Conservation (phyloP, 2,329 filamentous ascomycete species). For the Alternaria rosae region DNA sequence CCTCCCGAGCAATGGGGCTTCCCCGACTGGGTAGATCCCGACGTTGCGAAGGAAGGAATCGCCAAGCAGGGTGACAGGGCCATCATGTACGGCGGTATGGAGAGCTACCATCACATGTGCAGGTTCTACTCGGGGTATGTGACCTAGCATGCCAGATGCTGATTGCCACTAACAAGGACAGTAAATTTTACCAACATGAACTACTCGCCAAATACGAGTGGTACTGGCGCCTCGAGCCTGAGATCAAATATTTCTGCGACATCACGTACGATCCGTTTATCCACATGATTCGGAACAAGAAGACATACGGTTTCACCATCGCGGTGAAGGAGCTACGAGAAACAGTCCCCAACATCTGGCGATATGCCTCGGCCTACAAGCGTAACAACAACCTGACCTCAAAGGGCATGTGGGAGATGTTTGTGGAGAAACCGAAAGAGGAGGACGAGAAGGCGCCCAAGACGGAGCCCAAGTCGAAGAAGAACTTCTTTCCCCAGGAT, state of each 20-base stretch:
- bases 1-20: conserved; percentile 92
- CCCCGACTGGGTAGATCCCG: conserved; percentile 93
- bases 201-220: conserved; percentile 96
- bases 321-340: conserved; percentile 97
- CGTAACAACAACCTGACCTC: conserved; percentile 88
- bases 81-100: conserved; percentile 99
- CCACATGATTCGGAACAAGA: conserved; percentile 92
- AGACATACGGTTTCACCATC: conserved; percentile 98
- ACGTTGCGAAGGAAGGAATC: conserved; percentile 94
- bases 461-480: conserved; percentile 70
- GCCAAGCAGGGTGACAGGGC: conserved; percentile 95
- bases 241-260: conserved; percentile 99
- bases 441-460: conserved; percentile 63
- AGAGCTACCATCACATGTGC: conserved; percentile 99
- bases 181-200: conserved; percentile 97
- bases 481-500: conserved; percentile 78
- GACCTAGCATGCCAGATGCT: background rate
- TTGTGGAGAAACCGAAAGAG: conserved; percentile 77
- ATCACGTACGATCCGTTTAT: conserved; percentile 99
- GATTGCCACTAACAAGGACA: conserved; percentile 41
- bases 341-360: conserved; percentile 97
- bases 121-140: conserved; percentile 95
- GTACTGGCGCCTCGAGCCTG: conserved; percentile 99
- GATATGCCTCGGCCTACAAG: conserved; percentile 98
- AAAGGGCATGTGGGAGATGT: conserved; percentile 98